phyloP scores from a whole-genome alignment of 2,329 filamentous ascomycete genomes.

The Calonectria hongkongensis region DNA sequence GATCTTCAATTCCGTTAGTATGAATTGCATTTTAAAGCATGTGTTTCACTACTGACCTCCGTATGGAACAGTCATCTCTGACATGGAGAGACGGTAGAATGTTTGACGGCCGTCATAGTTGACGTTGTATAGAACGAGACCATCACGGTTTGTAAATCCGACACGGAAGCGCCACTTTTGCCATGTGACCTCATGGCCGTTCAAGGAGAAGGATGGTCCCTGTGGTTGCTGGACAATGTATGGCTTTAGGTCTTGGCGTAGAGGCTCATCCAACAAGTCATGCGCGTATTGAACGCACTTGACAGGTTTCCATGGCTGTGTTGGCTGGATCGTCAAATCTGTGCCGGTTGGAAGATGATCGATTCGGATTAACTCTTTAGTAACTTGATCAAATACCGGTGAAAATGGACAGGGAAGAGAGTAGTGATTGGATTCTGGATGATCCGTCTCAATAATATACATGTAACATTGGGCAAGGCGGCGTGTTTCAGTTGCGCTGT shows the following conservation, averaged over 20 bases:
- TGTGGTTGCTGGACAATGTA: constrained; percentile 57
- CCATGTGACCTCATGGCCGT: constrained; percentile 67
- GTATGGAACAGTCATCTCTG: constrained; percentile 74
- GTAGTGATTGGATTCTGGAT: constrained; percentile 40
- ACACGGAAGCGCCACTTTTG: constrained; percentile 81
- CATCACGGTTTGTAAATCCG: constrained; percentile 80
- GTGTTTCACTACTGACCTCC: constrained; percentile 56
- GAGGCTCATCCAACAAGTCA: constrained; percentile 25
- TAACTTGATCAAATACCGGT: constrained; percentile 35
- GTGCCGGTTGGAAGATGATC: constrained; percentile 21
- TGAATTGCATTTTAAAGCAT: too few relatives aligned
- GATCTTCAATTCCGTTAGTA: constrained; percentile 64
- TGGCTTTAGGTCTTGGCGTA: constrained; percentile 51
- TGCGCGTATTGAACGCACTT: constrained; percentile 24
- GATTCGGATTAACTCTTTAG: constrained; percentile 36
- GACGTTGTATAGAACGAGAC: constrained; percentile 78
- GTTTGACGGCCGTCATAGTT: constrained; percentile 59
- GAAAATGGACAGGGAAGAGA: constrained; percentile 39
- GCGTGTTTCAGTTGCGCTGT: constrained; percentile 22
- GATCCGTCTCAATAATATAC: constrained; percentile 31
- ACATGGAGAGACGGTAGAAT: constrained; percentile 70
- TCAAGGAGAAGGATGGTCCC: constrained; percentile 63
- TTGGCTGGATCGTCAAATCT: not conserved
- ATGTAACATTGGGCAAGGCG: constrained; percentile 37
- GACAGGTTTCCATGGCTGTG: constrained; percentile 34